These are phyloP conservation scores for Mallotus repandus DNA, from an alignment of 441 rosid species.

Conservation along the genomic window DNA sequence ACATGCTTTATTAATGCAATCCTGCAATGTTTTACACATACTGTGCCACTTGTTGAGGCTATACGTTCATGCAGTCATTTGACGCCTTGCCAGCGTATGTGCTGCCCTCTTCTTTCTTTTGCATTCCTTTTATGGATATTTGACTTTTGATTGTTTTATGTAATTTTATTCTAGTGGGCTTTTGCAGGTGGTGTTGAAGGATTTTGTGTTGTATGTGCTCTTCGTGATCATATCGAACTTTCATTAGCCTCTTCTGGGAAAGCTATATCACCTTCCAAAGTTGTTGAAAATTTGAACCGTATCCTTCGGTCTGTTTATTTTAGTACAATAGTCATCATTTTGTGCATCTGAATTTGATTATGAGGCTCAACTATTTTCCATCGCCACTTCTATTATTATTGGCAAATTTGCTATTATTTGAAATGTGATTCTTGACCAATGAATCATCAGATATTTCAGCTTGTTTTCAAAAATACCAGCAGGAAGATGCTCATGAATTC, in stretches of 20 bases:
- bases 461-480: slow-evolving; percentile 52
- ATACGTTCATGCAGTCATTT: slow-evolving; percentile 42
- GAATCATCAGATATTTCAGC: slow-evolving; percentile 52
- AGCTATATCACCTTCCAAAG: slow-evolving; percentile 42
- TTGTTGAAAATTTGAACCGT: slow-evolving; percentile 62
- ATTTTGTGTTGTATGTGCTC: slow-evolving; percentile 53
- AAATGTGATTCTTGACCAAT: slow-evolving; percentile 34
- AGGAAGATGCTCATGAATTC: slow-evolving; percentile 91
- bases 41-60: slow-evolving; percentile 62
- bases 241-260: slow-evolving; percentile 47
- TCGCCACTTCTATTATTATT: background rate
- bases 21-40: slow-evolving; percentile 86
- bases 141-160: background rate
- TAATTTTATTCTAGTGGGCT: background rate
- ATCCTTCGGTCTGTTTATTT: slow-evolving; percentile 43
- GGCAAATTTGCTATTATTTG: background rate
- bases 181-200: slow-evolving; percentile 50
- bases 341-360: background rate
- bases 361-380: background rate
- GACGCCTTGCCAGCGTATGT: slow-evolving; percentile 46
- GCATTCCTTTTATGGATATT: background rate
- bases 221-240: slow-evolving; percentile 52
- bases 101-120: background rate
- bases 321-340: background rate
- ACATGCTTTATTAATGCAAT: slow-evolving; percentile 82